Evolutionary conservation across 352 stramenopile species (phyloP), one percentile per base, ranked within the genome.

Genomic region (Globisporangium alternatum): DNA sequence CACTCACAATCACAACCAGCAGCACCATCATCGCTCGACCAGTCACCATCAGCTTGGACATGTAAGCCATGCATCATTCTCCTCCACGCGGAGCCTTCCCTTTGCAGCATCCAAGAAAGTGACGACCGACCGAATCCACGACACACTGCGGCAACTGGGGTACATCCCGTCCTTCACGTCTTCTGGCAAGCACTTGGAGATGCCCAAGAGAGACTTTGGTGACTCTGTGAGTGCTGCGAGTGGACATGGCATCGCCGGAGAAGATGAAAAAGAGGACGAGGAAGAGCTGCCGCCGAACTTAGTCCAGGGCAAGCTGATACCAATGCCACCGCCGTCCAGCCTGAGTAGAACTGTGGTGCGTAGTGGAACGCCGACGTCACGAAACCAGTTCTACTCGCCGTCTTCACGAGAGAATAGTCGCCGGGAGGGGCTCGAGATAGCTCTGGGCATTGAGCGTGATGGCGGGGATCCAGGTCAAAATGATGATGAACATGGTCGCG

Each of bases 81-180:
- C 58, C 0, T 35, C 49, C 6, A 45, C 35, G 30, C 60, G 30
- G 0, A 58, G 5, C 17, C 12, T 53, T 30, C 17, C 60, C 4
- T 25, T 44, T 5, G 28, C 55, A 12, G 45, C 9, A 2, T 17
- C 56, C 21, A 74, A 68, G 25, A 60, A 30, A 39, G 64, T 28
- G 33, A 17, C 49, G 8, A 60, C 51, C 17, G 41, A 75, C 6
- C 70, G 72, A 37, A 75, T 84, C 35, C 71, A 78, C 52, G 69
- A 77, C 53, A 78, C 71, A 21, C 33, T 84, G 22, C 65, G 69
- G 10, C 72, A 84, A 47, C 60, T 82, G 35, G 76, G 76, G 0
- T 84, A 76, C 55, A 58, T 82, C 2, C 76, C 76, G 51, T 60
- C 76, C 21, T 57, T 62, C 0, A 17, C 54, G 4, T 63, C 71